Conservation (phyloP, 1,284 basidiomycete genomes). For the Heterobasidion parviporum region DNA sequence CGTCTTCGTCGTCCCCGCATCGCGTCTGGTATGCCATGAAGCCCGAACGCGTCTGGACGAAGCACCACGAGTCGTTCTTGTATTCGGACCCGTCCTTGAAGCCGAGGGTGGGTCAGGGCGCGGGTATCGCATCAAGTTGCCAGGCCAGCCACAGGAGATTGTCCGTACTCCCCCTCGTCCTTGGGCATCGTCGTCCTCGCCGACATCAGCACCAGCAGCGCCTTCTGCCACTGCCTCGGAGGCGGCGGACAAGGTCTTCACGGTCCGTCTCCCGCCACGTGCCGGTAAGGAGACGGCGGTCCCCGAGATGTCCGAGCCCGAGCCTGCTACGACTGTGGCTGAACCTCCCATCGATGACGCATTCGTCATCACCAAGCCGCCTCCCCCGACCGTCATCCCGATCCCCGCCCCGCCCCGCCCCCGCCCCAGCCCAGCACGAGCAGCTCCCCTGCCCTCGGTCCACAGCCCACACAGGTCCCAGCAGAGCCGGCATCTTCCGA, state of each 20-base stretch:
- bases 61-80: conserved; percentile 66
- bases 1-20: conserved; percentile 23
- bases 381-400: conserved; percentile 12
- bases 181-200: conserved; percentile 5
- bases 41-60: conserved; percentile 73
- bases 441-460: background rate
- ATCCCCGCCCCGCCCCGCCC: conserved; percentile 2
- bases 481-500: conserved; percentile 8
- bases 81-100: conserved; percentile 53
- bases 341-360: conserved; percentile 19
- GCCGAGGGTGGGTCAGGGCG: conserved; percentile 43
- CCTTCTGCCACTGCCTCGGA: conserved; percentile 3
- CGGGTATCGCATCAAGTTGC: conserved; percentile 52
- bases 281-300: conserved; percentile 18
- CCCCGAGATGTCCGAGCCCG: conserved; percentile 13
- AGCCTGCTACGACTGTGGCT: conserved; percentile 22
- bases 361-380: conserved; percentile 9
- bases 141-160: conserved; percentile 30
- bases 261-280: conserved; percentile 36
- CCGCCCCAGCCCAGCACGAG: background rate
- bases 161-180: conserved; percentile 19
- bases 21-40: conserved; percentile 65
- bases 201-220: background rate
- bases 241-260: conserved; percentile 4
- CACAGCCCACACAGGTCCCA: background rate